Evolutionary conservation across 140 eudicot species (phyloP).

Genomic region (Oenanthe javanica): DNA sequence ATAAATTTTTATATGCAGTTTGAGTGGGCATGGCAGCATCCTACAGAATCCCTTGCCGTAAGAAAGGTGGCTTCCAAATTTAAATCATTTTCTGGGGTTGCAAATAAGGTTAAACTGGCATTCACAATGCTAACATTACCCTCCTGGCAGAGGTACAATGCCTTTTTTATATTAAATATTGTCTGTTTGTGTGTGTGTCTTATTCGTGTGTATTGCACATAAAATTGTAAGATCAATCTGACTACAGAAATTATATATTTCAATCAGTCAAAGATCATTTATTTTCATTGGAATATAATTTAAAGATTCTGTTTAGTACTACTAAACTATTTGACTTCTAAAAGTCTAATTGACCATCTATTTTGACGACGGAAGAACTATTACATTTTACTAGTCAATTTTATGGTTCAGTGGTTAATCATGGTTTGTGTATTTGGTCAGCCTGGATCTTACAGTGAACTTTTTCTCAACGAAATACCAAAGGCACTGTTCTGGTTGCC

Average conservation of each 20-base stretch:
- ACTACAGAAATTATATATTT: not conserved
- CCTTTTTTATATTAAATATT: not conserved
- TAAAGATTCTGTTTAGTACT: not conserved
- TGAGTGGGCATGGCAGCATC: slow-evolving; percentile 99
- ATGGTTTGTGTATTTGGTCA: slow-evolving; percentile 16
- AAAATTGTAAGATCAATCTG: not conserved
- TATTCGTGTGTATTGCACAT: not conserved
- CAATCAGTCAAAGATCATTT: not conserved
- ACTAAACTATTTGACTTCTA: not conserved
- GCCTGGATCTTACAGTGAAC: slow-evolving; percentile 66
- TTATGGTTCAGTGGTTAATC: not conserved
- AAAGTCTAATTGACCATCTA: not conserved
- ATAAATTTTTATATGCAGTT: slow-evolving; percentile 37
- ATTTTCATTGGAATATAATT: not conserved
- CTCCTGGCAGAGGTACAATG: slow-evolving; percentile 64
- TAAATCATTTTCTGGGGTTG: slow-evolving; percentile 66
- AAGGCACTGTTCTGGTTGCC: slow-evolving; percentile 62
- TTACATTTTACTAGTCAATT: not conserved
- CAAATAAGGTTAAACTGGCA: slow-evolving; percentile 82
- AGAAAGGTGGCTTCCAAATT: slow-evolving; percentile 64
- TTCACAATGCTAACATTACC: slow-evolving; percentile 83
- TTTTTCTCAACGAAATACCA: slow-evolving; percentile 84
- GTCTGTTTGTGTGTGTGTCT: not conserved
- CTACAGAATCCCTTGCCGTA: slow-evolving; percentile 71
- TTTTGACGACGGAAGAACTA: not conserved